These are phyloP conservation scores for Aciculosporium take DNA, from an alignment of 2,329 filamentous ascomycete species.

Conservation along the genomic window DNA sequence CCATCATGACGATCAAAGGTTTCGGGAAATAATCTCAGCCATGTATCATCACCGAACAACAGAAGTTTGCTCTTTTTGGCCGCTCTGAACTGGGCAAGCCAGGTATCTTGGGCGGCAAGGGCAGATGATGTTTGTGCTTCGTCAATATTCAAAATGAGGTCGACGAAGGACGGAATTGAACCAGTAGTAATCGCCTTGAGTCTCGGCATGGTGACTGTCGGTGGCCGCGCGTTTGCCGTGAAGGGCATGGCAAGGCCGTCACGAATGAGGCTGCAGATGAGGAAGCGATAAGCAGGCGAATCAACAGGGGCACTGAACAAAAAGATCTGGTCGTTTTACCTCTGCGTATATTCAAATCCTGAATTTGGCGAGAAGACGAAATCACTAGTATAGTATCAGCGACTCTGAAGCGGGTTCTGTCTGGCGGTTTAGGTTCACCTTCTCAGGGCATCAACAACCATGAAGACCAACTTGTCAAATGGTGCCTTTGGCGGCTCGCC, in stretches of 20 bases:
- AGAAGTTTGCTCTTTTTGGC: constrained; percentile 59
- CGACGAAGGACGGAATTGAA: constrained; percentile 94
- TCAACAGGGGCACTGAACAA: background rate
- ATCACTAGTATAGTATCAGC: constrained; percentile 43
- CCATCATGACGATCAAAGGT: constrained; percentile 81
- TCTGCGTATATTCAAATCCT: constrained; percentile 78
- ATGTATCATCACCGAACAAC: constrained; percentile 97
- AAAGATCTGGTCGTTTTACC: constrained; percentile 32
- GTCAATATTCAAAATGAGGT: constrained; percentile 91
- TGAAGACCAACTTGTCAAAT: constrained; percentile 87
- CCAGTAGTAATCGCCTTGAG: constrained; percentile 96
- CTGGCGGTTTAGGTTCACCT: constrained; percentile 39
- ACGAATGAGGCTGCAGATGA: constrained; percentile 56
- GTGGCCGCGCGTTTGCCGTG: constrained; percentile 89
- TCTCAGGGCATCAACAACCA: constrained; percentile 91
- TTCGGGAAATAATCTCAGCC: constrained; percentile 88
- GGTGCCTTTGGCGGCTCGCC: constrained; percentile 47
- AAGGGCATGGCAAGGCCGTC: constrained; percentile 77
- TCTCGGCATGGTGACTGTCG: constrained; percentile 95
- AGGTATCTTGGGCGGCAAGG: constrained; percentile 79
- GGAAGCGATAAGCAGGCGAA: constrained; percentile 4
- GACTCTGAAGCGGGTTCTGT: background rate
- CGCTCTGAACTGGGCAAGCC: constrained; percentile 83
- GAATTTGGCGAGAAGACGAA: constrained; percentile 77
- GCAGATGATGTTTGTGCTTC: constrained; percentile 87